Base-by-base conservation (phyloP, 1,284 basidiomycete species). In the Ustilago crameri region DNA sequence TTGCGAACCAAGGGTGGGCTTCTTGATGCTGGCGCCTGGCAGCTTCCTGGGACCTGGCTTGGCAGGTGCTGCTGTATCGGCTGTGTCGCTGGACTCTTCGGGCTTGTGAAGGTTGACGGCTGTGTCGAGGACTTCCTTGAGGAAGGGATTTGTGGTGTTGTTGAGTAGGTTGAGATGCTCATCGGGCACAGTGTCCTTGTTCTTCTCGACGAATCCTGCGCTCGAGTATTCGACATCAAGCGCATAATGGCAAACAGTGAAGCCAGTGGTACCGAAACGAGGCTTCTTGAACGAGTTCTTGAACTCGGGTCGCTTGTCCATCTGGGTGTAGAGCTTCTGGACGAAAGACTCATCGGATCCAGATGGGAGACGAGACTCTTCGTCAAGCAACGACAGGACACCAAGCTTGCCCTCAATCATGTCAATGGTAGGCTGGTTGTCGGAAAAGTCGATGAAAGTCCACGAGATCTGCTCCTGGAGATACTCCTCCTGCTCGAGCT, bases 351-450 rank as follows among this genome's bases (percentile, higher is more conserved):
- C 85, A 83, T 99, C 96, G 23, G 91, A 94, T 22, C 96, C 96
- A 0, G 95, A 87, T 0, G 96, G 96, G 52, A 99, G 86, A 55
- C 96, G 93, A 14, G 96, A 98, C 85, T 99, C 96, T 85, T 99
- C 96, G 82, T 99, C 96, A 30, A 99, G 87, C 27, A 98, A 87
- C 2, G 95, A 91, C 49, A 99, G 88, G 45, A 99, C 91, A 71
- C 96, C 96, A 67, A 98, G 90, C 84, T 91, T 97, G 75, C 95
- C 93, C 85, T 98, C 96, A 77, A 99, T 98, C 76, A 98, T 90
- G 83, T 98, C 93, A 84, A 99, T 98, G 83, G 94, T 97, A 34
- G 94, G 93, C 82, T 98, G 96, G 82, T 98, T 98, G 85, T 99
- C 96, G 32, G 84, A 93, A 84, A 98, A 99, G 81, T 98, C 94